Evolutionary conservation across 495 filamentous ascomycete species (phyloP), one percentile per base, ranked within the genome.

Genomic region (Penicillium silybi): DNA sequence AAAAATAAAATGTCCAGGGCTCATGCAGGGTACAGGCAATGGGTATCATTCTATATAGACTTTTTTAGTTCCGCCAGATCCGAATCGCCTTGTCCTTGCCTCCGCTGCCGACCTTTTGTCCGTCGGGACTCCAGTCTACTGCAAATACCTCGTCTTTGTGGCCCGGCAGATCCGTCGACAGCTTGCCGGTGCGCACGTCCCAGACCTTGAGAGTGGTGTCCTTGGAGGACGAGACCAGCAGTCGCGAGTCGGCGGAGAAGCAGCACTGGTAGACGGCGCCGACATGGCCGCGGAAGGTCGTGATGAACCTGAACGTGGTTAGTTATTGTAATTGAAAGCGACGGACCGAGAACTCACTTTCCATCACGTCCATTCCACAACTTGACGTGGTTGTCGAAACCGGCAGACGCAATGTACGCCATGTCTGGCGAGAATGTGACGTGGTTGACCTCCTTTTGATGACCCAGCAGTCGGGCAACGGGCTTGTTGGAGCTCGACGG

Each of bases 401-500:
- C 84, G 16, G 88, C 85, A 6, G 85, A 91, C 1, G 95, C 95
- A 59, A 99, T 93, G 46, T 89, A 75, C 1, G 80, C 75, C 51
- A 89, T 91, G 59, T 95, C 89, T 0, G 92, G 89, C 0, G 90
- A 96, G 74, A 97, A 97, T 6, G 85, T 87, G 15, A 97, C 90
- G 65, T 97, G 86, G 70, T 97, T 97, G 50, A 99, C 89, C 60
- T 89, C 88, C 66, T 97, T 97, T 63, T 96, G 91, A 65, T 99
- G 95, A 9, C 95, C 95, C 20, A 91, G 68, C 45, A 99, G 77
- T 25, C 93, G 80, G n/a, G 89, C 85, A 10, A 97, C 69, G 6
- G 92, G 91, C 64, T 97, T 97, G 16, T 73, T 88, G 16, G 86
- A 85, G 46, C 69, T 78, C 16, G 81, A 77, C 0, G 95, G 95